Conservation (phyloP, 768 basidiomycete genomes). For the Porpolomopsis calyptriformis region DNA sequence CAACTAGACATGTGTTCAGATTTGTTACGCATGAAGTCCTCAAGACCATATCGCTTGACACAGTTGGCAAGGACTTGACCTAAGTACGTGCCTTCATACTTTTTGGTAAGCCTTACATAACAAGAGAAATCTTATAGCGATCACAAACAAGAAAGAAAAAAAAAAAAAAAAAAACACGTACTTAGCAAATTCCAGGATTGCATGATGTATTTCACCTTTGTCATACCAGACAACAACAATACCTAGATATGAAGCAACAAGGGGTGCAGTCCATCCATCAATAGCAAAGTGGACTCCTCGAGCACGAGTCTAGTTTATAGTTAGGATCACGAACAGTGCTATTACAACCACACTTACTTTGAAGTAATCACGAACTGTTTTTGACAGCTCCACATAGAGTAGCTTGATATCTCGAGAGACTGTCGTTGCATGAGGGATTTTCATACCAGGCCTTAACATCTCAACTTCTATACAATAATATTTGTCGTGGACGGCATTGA, state of each 20-base stretch:
- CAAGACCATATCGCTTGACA: slow-evolving; percentile 18
- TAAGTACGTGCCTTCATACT: slow-evolving; percentile 21
- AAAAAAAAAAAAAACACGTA: no score
- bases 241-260: slow-evolving; percentile 20
- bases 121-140: no score
- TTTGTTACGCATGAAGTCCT: slow-evolving; percentile 11
- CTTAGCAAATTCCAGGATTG: slow-evolving; percentile 25
- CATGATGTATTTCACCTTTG: slow-evolving; percentile 18
- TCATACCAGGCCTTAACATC: slow-evolving; percentile 19
- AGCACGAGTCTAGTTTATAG: slow-evolving; percentile 5
- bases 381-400: slow-evolving; percentile 11
- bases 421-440: slow-evolving; percentile 16
- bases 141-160: no score
- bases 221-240: slow-evolving; percentile 23
- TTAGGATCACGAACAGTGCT: neutral
- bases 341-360: neutral
- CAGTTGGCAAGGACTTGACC: slow-evolving; percentile 18
- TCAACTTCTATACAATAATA: slow-evolving; percentile 19
- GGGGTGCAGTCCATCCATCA: slow-evolving; percentile 27
- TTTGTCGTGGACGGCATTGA: slow-evolving; percentile 17
- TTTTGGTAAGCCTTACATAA: slow-evolving; percentile 17
- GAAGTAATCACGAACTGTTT: slow-evolving; percentile 2
- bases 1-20: slow-evolving; percentile 18
- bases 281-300: slow-evolving; percentile 21
- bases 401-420: slow-evolving; percentile 14